Evolutionary conservation across 257 asterid genomes (phyloP), one percentile per base, ranked within the genome.

Genomic region (Datura wrightii): DNA sequence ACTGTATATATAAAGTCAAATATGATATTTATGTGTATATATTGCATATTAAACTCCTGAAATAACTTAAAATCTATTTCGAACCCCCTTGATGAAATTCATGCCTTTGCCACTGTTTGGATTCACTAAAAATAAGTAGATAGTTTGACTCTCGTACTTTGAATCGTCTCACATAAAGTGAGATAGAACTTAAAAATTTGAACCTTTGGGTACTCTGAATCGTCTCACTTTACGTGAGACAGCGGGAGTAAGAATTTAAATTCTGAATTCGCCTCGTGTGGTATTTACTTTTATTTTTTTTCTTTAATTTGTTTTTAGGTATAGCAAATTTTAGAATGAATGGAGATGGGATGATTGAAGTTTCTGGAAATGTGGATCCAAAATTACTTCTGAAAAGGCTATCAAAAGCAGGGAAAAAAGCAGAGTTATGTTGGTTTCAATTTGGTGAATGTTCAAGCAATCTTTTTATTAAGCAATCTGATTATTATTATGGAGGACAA

Each of bases 391-490:
- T 88, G 56, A 82, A 86, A 34, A 67, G 62, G 63, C 41, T 88
- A 6, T 81, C 81, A 52, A 88, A 79, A 84, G 82, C 58, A 7
- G 87, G 90, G 1, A 80, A 16, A 8, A 69, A 58, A 7, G 88
- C 86, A 31, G 69, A 84, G 34, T 36, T 88, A 34, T 56, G 84
- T 42, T 84, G 83, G 82, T 82, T 88, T 37, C 89, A 88, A 59
- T 84, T 37, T 72, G 90, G 90, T 41, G 81, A 84, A 14, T 86
- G 90, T 70, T 88, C 90, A 11, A 72, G 37, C 59, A 86, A 83
- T 84, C 84, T 85, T 84, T 80, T 76, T 74, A 44, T 78, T 74
- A 74, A 13, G 24, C 80, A 48, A 19, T 24, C 60, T 48, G 8
- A 39, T 67, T 37, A 76, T 10, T 9, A 24, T 19, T 69, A 69